These are phyloP conservation scores for Penicillium tannophilum DNA, from an alignment of 495 filamentous ascomycete genomes.

Conservation along the genomic window DNA sequence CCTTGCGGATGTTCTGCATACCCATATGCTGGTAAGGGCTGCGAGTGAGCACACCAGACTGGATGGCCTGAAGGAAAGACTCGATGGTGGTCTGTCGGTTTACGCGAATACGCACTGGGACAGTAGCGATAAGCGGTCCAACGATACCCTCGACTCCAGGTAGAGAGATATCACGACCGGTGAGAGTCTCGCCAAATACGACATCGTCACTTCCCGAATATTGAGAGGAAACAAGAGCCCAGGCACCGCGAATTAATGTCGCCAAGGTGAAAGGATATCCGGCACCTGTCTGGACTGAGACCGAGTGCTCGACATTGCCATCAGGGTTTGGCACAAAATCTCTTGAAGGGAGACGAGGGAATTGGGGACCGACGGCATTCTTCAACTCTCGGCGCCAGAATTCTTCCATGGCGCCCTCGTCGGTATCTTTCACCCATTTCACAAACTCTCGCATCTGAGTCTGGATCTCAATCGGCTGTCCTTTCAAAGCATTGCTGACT, in stretches of 20 bases:
- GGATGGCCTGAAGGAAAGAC: constrained; percentile 47
- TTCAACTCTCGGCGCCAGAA: constrained; percentile 52
- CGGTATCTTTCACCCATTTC: constrained; percentile 38
- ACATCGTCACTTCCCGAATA: constrained; percentile 57
- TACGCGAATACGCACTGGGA: constrained; percentile 58
- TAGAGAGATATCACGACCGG: constrained; percentile 49
- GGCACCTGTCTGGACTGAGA: constrained; percentile 40
- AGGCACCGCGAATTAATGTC: constrained; percentile 62
- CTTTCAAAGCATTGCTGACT: constrained; percentile 44
- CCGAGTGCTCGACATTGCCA: constrained; percentile 51
- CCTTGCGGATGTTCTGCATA: constrained; percentile 66
- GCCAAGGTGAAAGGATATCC: constrained; percentile 54
- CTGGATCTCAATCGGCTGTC: constrained; percentile 18
- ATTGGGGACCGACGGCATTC: constrained; percentile 56
- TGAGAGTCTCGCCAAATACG: constrained; percentile 62
- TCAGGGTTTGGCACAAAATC: constrained; percentile 58
- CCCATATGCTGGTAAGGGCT: constrained; percentile 69
- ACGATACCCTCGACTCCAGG: constrained; percentile 49
- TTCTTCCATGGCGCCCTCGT: constrained; percentile 36
- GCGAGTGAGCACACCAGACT: constrained; percentile 52
- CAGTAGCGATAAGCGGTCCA: constrained; percentile 64
- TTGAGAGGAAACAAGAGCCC: constrained; percentile 58
- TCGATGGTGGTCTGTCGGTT: constrained; percentile 30
- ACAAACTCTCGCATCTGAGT: constrained; percentile 48
- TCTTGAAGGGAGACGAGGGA: constrained; percentile 56